Base-by-base conservation (phyloP, 495 filamentous ascomycete species). In the Podospora australis region DNA sequence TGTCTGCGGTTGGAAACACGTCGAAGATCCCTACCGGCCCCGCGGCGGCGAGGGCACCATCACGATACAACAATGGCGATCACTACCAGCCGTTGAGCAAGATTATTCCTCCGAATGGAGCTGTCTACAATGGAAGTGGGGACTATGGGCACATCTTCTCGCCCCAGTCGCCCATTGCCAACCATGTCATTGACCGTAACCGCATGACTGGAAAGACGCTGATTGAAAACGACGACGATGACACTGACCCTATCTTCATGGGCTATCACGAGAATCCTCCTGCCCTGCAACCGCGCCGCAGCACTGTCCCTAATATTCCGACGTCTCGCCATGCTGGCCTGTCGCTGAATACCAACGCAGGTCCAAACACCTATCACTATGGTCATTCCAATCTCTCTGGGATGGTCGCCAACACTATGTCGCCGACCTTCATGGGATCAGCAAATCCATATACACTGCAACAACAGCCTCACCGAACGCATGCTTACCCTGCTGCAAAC, bases 401-500 rank as follows among this genome's bases (percentile, higher is more conserved):
- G 78, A 81, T 43, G 64, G 71, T 46, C 17, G 56, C 75, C 24
- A 71, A 79, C 13, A 43, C 22, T 11, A 82, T 86, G 70, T 82
- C 85, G 3, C 79, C 80, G 19, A 73, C 72, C 8, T 55, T 70
- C 9, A 71, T 81, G 62, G 62, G 64, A 62, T 48, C 64, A 22
- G 63, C 57, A 30, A 61, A 69, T 43, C 63, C 58, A 28, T 65
- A 62, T 50, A 69, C 65, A 49, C 82, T 78, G 53, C 84, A 79
- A 40, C 78, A 79, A 53, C 78, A 79, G 52, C 78, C 76, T 41
- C 77, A 75, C 49, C 77, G 81, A 39, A 65, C 63, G 42, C 83
- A 81, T 53, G 88, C 84, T 59, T 85, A 88, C 44, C 88, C 90
- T 6, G 86, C 92, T 5, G 88, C 88, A 40, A 96, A 97, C 56